Conservation (phyloP, 2,329 filamentous ascomycete species). For the Botrytis fragariae region DNA sequence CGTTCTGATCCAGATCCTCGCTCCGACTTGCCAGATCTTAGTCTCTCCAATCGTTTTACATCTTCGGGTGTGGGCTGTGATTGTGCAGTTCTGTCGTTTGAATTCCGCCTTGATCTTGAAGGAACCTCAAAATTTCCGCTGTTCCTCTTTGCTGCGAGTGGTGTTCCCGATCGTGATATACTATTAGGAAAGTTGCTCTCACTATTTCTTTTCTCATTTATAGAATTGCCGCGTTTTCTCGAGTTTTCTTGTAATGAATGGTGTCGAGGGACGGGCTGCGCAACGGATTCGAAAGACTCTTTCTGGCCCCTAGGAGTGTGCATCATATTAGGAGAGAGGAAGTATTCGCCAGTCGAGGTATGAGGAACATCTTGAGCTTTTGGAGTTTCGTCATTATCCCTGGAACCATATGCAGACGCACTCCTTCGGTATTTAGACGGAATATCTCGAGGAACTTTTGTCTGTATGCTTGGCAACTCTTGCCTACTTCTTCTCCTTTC, state of each 20-base stretch:
- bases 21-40: slow-evolving; percentile 25
- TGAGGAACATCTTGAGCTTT: slow-evolving; percentile 36
- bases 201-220: slow-evolving; percentile 34
- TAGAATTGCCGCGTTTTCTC: slow-evolving; percentile 32
- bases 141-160: slow-evolving; percentile 27
- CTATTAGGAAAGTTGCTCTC: slow-evolving; percentile 23
- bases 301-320: slow-evolving; percentile 22
- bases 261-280: slow-evolving; percentile 40
- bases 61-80: slow-evolving; percentile 32
- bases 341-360: slow-evolving; percentile 40
- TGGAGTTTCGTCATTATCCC: slow-evolving; percentile 27
- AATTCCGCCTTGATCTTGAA: slow-evolving; percentile 25
- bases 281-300: slow-evolving; percentile 26
- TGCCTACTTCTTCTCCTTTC: slow-evolving; percentile 34
- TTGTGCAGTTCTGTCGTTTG: slow-evolving; percentile 31
- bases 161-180: slow-evolving; percentile 26
- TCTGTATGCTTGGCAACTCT: slow-evolving; percentile 38
- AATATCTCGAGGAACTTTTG: slow-evolving; percentile 36
- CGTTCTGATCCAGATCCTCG: slow-evolving; percentile 23
- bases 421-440: slow-evolving; percentile 36
- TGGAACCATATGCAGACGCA: slow-evolving; percentile 31
- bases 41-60: slow-evolving; percentile 27
- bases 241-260: slow-evolving; percentile 38
- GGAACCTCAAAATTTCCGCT: slow-evolving; percentile 27
- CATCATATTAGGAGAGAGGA: slow-evolving; percentile 49